Percentiles rank a stretch among this genome's conserved stretches.
These are phyloP conservation scores for Tillandsia leiboldiana DNA, from an alignment of 176 grass and related monocot genomes.

Conservation along the genomic window DNA sequence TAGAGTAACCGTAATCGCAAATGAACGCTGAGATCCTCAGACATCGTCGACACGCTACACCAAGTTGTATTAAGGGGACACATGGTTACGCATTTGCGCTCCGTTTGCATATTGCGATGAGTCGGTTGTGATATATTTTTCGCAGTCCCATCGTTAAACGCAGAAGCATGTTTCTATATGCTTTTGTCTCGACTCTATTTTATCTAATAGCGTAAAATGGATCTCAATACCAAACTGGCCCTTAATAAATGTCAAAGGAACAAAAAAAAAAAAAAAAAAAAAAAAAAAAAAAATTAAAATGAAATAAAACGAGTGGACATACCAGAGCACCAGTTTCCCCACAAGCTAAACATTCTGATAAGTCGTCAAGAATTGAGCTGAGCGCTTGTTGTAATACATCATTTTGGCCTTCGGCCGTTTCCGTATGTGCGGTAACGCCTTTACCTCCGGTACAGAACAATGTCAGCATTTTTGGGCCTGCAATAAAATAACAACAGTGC, in stretches of 20 bases:
- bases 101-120: too few species aligned
- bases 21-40: neutral
- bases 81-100: too few species aligned
- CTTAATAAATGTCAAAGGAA: neutral
- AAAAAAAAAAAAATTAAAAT: neutral
- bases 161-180: too few species aligned
- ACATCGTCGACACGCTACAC: neutral
- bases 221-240: too few species aligned
- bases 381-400: conserved; percentile 36
- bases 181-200: too few species aligned
- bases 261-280: neutral
- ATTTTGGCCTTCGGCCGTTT: conserved; percentile 26
- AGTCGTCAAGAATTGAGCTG: conserved; percentile 50
- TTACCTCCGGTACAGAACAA: conserved; percentile 51
- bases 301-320: conserved; percentile 9
- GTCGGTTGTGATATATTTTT: too few species aligned
- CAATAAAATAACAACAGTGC: conserved; percentile 10
- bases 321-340: conserved; percentile 54
- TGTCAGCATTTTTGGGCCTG: conserved; percentile 57
- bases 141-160: too few species aligned
- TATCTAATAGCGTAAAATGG: too few species aligned
- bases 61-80: too few species aligned
- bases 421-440: conserved; percentile 27
- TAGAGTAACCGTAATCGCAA: neutral
- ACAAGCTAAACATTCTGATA: conserved; percentile 54